Percentiles rank a stretch among this genome's conserved stretches.
phyloP scores from a whole-genome alignment of 257 asterid species.

The Nicotiana tomentosiformis region DNA sequence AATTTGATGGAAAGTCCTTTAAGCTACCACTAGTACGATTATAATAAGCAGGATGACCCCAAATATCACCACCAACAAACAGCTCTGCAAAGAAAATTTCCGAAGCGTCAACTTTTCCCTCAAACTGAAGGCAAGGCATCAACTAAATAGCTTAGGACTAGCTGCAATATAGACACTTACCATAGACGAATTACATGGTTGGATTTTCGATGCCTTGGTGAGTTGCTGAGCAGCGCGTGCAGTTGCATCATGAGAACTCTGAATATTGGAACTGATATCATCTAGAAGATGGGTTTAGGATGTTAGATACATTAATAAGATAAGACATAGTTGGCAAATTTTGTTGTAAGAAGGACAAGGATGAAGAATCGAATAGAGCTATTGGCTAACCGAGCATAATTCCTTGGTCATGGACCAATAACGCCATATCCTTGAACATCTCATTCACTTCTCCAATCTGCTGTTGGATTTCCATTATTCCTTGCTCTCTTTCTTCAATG shows the following conservation, averaged over 20 bases:
- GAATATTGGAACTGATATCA: constrained; percentile 77
- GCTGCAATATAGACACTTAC: constrained; percentile 20
- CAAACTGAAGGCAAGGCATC: not conserved
- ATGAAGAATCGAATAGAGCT: not conserved
- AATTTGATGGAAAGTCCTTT: not conserved
- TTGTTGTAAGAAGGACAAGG: not conserved
- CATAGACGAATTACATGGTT: constrained; percentile 76
- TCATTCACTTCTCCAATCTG: constrained; percentile 95
- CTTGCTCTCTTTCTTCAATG: constrained; percentile 92
- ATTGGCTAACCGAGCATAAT: constrained; percentile 61
- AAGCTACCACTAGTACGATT: constrained; percentile 24
- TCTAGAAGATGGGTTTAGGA: constrained; percentile 28
- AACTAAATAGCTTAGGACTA: not conserved
- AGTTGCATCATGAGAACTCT: constrained; percentile 76
- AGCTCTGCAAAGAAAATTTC: constrained; percentile 43
- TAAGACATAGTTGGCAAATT: not conserved
- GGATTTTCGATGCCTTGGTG: constrained; percentile 77
- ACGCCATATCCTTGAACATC: constrained; percentile 88
- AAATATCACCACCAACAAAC: constrained; percentile 74
- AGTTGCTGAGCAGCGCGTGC: constrained; percentile 79
- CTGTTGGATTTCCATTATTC: constrained; percentile 80
- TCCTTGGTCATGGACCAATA: constrained; percentile 90
- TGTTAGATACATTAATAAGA: not conserved
- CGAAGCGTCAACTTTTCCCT: not conserved
- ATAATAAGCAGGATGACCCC: constrained; percentile 73